Base-by-base conservation (phyloP, 164 flowering plant species). In the Euptelea pleiosperma region DNA sequence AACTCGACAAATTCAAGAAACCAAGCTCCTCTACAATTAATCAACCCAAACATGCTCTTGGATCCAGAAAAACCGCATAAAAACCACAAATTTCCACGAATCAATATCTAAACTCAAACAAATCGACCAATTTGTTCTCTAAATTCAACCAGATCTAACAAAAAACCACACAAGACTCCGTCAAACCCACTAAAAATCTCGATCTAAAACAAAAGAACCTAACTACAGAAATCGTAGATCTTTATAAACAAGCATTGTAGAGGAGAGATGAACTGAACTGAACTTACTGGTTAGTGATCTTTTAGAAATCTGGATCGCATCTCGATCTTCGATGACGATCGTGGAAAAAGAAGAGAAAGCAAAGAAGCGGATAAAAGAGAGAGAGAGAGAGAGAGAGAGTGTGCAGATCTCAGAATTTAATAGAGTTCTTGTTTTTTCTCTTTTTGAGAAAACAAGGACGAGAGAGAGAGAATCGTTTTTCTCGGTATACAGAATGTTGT, bases 91-190 rank as follows among this genome's bases (percentile, higher is more conserved):
- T n/a, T n/a, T n/a, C n/a, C n/a, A n/a, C n/a, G n/a, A n/a, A n/a
- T n/a, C n/a, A n/a, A n/a, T n/a, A n/a, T n/a, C n/a, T n/a, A n/a
- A n/a, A n/a, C n/a, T n/a, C n/a, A 14, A 45, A 14, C 19, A 37
- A 18, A 50, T 16, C 22, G 15, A 28, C 21, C 28, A 21, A 3
- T 44, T 19, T 42, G 10, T 9, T 10, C 48, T 44, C 25, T 6
- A 28, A 35, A 35, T 11, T 24, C 14, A 11, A 6, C n/a, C 40
- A 51, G 55, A 51, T 51, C 55, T 51, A 18, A 33, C 40, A 51
- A 34, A 4, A 44, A 51, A 51, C 11, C 57, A 33, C 37, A 52
- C 3, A 19, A 3, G 18, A 52, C 39, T 16, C 39, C 11, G 1
- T 6, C 33, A 49, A 49, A 49, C n/a, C 55, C 12, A 42, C 25